phyloP scores from a whole-genome alignment of 2,329 filamentous ascomycete species.

The Epichloe aotearoae region DNA sequence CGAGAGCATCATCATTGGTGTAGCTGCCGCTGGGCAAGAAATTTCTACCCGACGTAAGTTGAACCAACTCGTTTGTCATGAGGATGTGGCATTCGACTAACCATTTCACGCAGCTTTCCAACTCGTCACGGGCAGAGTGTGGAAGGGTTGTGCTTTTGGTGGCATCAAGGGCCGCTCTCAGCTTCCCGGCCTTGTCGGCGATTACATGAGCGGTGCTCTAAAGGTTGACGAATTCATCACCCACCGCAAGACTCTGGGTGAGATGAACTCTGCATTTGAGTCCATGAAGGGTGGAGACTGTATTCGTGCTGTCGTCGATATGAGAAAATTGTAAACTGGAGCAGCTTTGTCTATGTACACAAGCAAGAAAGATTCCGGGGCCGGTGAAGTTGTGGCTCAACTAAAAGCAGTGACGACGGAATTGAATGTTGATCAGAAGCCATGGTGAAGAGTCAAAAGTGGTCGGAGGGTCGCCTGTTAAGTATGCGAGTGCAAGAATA shows the following conservation, averaged over 20 bases:
- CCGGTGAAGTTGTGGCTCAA: neutral
- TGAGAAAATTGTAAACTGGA: slow-evolving; percentile 27
- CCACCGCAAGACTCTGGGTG: slow-evolving; percentile 67
- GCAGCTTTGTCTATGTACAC: neutral
- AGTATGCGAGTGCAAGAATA: neutral
- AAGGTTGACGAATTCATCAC: slow-evolving; percentile 99
- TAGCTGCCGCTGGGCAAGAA: slow-evolving; percentile 91
- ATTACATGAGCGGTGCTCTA: slow-evolving; percentile 79
- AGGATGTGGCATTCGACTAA: neutral
- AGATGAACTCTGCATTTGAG: slow-evolving; percentile 84
- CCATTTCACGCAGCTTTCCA: slow-evolving; percentile 64
- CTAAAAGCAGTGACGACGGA: neutral
- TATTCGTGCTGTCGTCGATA: slow-evolving; percentile 82
- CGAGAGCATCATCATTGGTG: slow-evolving; percentile 93
- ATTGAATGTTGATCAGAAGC: neutral
- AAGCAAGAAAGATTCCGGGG: neutral
- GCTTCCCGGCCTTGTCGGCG: slow-evolving; percentile 71
- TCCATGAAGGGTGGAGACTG: slow-evolving; percentile 95
- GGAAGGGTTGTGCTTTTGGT: slow-evolving; percentile 96
- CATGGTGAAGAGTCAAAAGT: neutral
- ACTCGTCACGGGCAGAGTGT: slow-evolving; percentile 91
- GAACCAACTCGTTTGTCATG: neutral
- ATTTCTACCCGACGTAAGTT: slow-evolving; percentile 82
- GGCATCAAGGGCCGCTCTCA: slow-evolving; percentile 96
- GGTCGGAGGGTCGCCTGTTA: neutral